Evolutionary conservation across 768 basidiomycete species (phyloP).

Genomic region (Leccinellum luteum): DNA sequence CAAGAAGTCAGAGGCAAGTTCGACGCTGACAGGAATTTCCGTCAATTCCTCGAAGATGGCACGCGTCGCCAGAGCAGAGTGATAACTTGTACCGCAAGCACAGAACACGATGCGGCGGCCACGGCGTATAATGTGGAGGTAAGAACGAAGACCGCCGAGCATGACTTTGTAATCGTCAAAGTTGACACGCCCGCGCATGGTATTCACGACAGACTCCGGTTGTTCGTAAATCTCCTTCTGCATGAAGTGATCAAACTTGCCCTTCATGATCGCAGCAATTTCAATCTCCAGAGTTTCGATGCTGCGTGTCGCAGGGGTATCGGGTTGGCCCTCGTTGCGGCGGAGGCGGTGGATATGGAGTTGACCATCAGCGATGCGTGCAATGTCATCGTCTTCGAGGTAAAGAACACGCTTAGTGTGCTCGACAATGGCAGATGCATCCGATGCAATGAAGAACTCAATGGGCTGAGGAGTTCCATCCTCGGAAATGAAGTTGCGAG

Average conservation of each 20-base stretch:
- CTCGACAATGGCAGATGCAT: constrained; percentile 94
- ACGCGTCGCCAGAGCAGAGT: constrained; percentile 94
- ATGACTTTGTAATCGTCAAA: constrained; percentile 91
- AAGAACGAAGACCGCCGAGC: constrained; percentile 92
- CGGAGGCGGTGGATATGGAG: constrained; percentile 98
- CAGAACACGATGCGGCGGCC: constrained; percentile 93
- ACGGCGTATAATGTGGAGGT: constrained; percentile 93
- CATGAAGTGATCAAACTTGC: constrained; percentile 99
- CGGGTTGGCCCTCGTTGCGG: constrained; percentile 69
- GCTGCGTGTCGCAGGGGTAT: constrained; percentile 68
- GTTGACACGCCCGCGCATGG: constrained; percentile 99
- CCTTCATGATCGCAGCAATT: constrained; percentile 99
- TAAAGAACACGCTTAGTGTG: constrained; percentile 99
- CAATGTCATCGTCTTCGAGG: constrained; percentile 98
- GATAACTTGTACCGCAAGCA: constrained; percentile 98
- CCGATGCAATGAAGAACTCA: constrained; percentile 99
- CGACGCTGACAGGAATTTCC: constrained; percentile 96
- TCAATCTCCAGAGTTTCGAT: constrained; percentile 99
- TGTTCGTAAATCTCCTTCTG: constrained; percentile 99
- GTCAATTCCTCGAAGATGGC: constrained; percentile 99
- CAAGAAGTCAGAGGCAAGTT: constrained; percentile 96
- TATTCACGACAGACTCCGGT: constrained; percentile 99
- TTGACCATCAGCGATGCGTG: constrained; percentile 95
- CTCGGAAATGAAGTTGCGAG: constrained; percentile 97
- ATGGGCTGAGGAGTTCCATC: constrained; percentile 98